Evolutionary conservation across 768 basidiomycete species (phyloP).

Genomic region (Austroboletus eburneus): DNA sequence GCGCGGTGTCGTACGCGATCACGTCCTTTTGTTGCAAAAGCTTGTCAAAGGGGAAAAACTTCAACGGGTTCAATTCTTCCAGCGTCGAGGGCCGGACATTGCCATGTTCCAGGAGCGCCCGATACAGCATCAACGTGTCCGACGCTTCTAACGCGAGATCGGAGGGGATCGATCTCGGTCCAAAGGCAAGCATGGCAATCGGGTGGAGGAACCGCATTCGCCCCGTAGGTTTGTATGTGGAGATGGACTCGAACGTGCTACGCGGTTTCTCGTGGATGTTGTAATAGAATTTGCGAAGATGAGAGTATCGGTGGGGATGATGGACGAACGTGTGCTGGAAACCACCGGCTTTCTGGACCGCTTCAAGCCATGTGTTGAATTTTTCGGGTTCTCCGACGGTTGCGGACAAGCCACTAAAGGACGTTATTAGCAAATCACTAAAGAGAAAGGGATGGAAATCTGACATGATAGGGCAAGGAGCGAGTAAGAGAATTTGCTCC

Average conservation of each 20-base stretch:
- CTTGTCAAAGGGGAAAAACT: conserved; percentile 39
- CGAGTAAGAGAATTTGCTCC: conserved; percentile 70
- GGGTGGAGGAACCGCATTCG: conserved; percentile 61
- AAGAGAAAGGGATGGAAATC: conserved; percentile 16
- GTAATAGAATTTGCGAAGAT: conserved; percentile 67
- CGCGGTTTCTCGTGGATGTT: conserved; percentile 24
- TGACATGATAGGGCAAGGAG: conserved; percentile 70
- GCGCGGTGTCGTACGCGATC: conserved; percentile 49
- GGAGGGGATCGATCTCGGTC: conserved; percentile 47
- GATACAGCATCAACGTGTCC: conserved; percentile 53
- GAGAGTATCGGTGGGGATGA: conserved; percentile 68
- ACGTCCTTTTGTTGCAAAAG: conserved; percentile 58
- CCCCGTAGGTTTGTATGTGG: conserved; percentile 33
- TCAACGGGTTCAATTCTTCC: conserved; percentile 37
- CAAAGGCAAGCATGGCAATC: conserved; percentile 53
- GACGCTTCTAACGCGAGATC: conserved; percentile 61
- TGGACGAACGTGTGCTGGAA: conserved; percentile 57
- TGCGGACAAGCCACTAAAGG: conserved; percentile 59
- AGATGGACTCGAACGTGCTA: conserved; percentile 34
- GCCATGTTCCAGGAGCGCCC: conserved; percentile 33
- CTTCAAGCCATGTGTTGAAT: conserved; percentile 63
- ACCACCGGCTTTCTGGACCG: conserved; percentile 56
- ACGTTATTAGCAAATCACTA: background rate
- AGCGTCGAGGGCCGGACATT: conserved; percentile 22
- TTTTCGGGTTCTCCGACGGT: conserved; percentile 62